phyloP scores from a whole-genome alignment of 2,329 filamentous ascomycete species.

The Clarireedia sp. region DNA sequence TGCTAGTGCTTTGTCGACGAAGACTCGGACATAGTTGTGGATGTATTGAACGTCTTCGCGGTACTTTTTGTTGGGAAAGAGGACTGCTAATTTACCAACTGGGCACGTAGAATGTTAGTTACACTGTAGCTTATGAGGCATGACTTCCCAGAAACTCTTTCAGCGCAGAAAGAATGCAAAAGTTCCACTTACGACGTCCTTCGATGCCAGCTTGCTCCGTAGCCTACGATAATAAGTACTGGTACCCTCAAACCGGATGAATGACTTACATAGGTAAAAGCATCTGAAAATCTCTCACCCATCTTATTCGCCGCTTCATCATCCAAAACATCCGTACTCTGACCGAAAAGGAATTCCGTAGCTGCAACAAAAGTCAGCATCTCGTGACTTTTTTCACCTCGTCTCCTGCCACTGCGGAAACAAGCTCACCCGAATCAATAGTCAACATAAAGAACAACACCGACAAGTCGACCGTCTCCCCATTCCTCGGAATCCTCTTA shows the following conservation, averaged over 20 bases:
- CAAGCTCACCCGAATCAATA: constrained; percentile 42
- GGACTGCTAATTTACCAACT: constrained; percentile 20
- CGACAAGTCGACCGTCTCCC: constrained; percentile 50
- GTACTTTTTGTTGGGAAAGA: constrained; percentile 24
- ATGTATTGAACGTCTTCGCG: constrained; percentile 20
- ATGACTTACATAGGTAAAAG: constrained; percentile 28
- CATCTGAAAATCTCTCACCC: constrained; percentile 28
- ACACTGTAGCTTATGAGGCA: not conserved
- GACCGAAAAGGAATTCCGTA: constrained; percentile 60
- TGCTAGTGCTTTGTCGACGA: constrained; percentile 22
- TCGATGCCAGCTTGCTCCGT: constrained; percentile 23
- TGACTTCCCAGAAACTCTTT: not conserved
- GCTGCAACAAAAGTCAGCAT: constrained; percentile 29
- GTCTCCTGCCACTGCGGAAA: not conserved
- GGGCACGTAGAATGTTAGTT: not conserved
- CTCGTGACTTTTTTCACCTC: not conserved
- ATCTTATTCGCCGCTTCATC: constrained; percentile 7
- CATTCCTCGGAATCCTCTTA: constrained; percentile 46
- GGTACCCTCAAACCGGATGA: not conserved
- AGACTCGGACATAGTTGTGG: constrained; percentile 24
- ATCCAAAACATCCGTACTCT: constrained; percentile 40
- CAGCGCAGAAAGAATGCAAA: not conserved
- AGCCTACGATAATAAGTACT: not conserved
- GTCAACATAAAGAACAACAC: constrained; percentile 58
- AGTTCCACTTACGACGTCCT: constrained; percentile 12